Conservation (phyloP, 768 basidiomycete genomes). For the Candolleomyces aberdarensis region DNA sequence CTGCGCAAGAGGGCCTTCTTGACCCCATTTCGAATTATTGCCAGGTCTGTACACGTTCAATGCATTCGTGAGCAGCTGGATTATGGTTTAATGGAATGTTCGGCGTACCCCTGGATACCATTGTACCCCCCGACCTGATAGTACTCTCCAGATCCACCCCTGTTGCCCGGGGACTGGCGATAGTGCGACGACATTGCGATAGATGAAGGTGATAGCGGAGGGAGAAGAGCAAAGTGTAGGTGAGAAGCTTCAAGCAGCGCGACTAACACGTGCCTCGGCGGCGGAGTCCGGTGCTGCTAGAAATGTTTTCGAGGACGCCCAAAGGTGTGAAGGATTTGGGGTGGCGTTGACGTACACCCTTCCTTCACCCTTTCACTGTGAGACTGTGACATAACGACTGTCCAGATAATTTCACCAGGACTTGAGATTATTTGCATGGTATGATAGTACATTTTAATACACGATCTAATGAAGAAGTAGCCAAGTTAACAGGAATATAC, state of each 20-base stretch:
- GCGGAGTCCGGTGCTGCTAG: no score
- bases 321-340: background rate
- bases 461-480: background rate
- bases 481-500: background rate
- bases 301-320: no score
- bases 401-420: background rate
- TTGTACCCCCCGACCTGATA: background rate
- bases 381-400: no score
- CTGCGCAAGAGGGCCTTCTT: background rate
- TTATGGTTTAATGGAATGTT: background rate
- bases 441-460: slow-evolving; percentile 5
- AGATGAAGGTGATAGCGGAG: no score
- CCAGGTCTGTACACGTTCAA: background rate
- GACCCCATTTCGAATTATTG: background rate
- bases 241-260: no score
- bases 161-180: no score
- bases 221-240: no score
- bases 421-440: slow-evolving; percentile 1
- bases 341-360: background rate
- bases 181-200: no score
- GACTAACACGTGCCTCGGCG: no score
- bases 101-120: background rate
- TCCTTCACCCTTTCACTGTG: no score
- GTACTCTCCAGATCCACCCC: background rate
- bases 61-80: background rate